Conservation (phyloP, 176 grass and related monocot genomes). For the Leersia perrieri region DNA sequence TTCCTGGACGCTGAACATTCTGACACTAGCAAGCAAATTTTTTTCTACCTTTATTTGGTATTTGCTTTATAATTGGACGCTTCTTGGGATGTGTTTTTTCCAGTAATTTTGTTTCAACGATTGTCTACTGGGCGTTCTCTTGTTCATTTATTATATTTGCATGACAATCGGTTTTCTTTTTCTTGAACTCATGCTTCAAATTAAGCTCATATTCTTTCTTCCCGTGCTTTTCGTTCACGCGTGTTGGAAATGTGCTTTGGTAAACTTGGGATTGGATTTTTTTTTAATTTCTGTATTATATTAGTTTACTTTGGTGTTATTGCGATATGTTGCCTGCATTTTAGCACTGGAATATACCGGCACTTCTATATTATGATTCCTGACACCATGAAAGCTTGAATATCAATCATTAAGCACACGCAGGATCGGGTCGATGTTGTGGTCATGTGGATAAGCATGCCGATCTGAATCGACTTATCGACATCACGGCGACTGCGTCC, state of each 20-base stretch:
- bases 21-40: background rate
- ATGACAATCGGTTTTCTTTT: background rate
- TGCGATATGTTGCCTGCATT: background rate
- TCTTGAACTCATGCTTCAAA: no score
- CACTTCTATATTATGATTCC: background rate
- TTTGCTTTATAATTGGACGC: background rate
- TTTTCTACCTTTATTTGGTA: background rate
- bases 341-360: background rate
- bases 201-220: background rate
- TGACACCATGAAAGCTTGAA: background rate
- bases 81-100: background rate
- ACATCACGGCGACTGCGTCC: background rate
- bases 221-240: background rate
- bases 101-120: background rate
- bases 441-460: slow-evolving; percentile 22
- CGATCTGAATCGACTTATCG: background rate
- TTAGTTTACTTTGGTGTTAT: background rate
- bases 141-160: background rate
- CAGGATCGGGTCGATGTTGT: background rate
- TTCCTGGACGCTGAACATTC: background rate
- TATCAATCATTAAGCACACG: background rate
- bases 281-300: background rate
- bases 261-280: background rate
- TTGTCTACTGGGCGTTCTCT: background rate
- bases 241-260: background rate